Evolutionary conservation across 2,329 filamentous ascomycete genomes (phyloP).

Genomic region (Septoria linicola): DNA sequence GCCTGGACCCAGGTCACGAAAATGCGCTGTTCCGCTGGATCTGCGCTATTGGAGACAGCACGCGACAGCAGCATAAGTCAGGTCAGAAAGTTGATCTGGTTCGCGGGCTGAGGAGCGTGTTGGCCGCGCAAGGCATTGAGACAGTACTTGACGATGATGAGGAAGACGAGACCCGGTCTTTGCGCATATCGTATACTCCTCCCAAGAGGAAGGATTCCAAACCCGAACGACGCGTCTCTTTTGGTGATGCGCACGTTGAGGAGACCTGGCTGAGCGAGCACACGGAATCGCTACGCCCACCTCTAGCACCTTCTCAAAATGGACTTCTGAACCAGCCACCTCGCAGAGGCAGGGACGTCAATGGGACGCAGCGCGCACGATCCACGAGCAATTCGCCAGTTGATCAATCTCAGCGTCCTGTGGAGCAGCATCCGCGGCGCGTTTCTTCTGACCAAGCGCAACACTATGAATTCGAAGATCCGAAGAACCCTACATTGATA

Average conservation of each 20-base stretch:
- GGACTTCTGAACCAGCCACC: slow-evolving; percentile 26
- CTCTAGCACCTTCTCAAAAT: slow-evolving; percentile 5
- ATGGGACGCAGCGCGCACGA: slow-evolving; percentile 21
- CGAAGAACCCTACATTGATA: slow-evolving; percentile 24
- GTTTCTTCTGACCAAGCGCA: slow-evolving; percentile 19
- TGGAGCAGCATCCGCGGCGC: slow-evolving; percentile 22
- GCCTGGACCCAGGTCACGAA: slow-evolving; percentile 69
- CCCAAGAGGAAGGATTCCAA: slow-evolving; percentile 22
- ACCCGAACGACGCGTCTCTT: slow-evolving; percentile 53
- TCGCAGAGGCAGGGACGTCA: slow-evolving; percentile 18
- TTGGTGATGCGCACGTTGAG: slow-evolving; percentile 56
- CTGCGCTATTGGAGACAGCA: slow-evolving; percentile 68
- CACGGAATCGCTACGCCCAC: slow-evolving; percentile 19
- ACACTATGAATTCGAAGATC: slow-evolving; percentile 21
- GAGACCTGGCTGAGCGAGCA: slow-evolving; percentile 47
- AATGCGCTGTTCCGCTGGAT: slow-evolving; percentile 74
- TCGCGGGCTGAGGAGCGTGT: slow-evolving; percentile 30
- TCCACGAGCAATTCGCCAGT: slow-evolving; percentile 28
- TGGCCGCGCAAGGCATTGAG: slow-evolving; percentile 29
- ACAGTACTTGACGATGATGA: slow-evolving; percentile 31
- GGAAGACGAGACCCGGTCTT: slow-evolving; percentile 37
- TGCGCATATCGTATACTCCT: slow-evolving; percentile 11
- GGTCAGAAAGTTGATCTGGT: slow-evolving; percentile 28
- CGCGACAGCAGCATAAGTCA: slow-evolving; percentile 26
- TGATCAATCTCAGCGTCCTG: slow-evolving; percentile 13